Percentiles rank a stretch among this genome's conserved stretches.
Conservation (phyloP, 1,284 basidiomycete genomes). For the Xerocomus amazonicus region DNA sequence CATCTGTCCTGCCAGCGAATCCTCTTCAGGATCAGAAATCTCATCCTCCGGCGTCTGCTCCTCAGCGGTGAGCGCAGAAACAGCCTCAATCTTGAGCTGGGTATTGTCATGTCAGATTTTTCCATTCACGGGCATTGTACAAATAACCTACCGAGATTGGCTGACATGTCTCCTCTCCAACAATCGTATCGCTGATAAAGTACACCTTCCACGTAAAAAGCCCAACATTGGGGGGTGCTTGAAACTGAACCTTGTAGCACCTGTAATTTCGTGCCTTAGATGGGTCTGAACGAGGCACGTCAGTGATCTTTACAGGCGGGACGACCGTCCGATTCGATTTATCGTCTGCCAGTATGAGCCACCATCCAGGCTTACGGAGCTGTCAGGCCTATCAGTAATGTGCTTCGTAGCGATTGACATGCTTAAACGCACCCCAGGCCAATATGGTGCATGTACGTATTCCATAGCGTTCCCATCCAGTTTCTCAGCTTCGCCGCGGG, state of each 20-base stretch:
- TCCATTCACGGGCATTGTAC: too few species aligned
- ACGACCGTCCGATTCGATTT: constrained; percentile 90
- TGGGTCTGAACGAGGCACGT: constrained; percentile 68
- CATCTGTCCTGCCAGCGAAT: constrained; percentile 96
- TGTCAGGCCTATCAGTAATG: constrained; percentile 29
- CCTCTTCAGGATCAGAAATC: constrained; percentile 95
- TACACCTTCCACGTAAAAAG: constrained; percentile 89
- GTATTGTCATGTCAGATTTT: constrained; percentile 1
- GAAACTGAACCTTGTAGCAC: constrained; percentile 90
- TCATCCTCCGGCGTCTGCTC: constrained; percentile 78
- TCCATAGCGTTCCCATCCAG: constrained; percentile 46
- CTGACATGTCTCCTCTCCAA: constrained; percentile 75
- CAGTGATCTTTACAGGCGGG: constrained; percentile 81
- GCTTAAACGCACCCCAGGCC: constrained; percentile 70
- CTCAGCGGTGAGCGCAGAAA: constrained; percentile 53
- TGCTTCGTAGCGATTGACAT: background rate
- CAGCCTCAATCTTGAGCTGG: constrained; percentile 81
- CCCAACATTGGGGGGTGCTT: constrained; percentile 85
- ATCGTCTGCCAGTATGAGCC: constrained; percentile 88
- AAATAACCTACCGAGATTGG: constrained; percentile 64
- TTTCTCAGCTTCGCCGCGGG: constrained; percentile 63
- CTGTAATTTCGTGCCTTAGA: constrained; percentile 67
- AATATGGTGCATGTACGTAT: constrained; percentile 88
- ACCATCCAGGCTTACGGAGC: constrained; percentile 86
- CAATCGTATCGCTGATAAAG: constrained; percentile 83